A percentile compares a stretch with the other conserved stretches of the same genome.
Conservation (phyloP, 352 stramenopile genomes). For the Phytophthora pisi region DNA sequence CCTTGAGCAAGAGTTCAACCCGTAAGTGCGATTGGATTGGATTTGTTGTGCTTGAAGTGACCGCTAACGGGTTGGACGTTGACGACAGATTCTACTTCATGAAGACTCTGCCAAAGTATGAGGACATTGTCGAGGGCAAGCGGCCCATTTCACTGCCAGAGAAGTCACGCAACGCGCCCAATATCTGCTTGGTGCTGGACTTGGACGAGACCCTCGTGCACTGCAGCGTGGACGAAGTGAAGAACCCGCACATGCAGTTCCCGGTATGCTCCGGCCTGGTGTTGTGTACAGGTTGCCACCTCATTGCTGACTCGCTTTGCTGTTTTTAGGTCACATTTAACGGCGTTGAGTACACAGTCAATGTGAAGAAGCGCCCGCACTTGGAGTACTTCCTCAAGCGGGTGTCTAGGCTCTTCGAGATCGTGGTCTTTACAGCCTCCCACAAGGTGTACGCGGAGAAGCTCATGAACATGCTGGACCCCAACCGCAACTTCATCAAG, state of each 20-base stretch:
- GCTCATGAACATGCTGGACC: slow-evolving; percentile 97
- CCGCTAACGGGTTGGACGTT: slow-evolving; percentile 6
- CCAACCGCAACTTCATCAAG: slow-evolving; percentile 89
- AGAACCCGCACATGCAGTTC: slow-evolving; percentile 96
- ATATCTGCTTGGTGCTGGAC: slow-evolving; percentile 93
- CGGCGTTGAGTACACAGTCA: slow-evolving; percentile 95
- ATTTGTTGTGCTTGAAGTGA: background rate
- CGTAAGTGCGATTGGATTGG: slow-evolving; percentile 40
- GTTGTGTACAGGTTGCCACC: background rate
- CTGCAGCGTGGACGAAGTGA: slow-evolving; percentile 96
- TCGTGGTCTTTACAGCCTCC: slow-evolving; percentile 99
- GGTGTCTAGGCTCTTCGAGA: slow-evolving; percentile 95
- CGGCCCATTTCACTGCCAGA: slow-evolving; percentile 63
- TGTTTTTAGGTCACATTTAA: slow-evolving; percentile 90
- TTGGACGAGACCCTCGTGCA: slow-evolving; percentile 99
- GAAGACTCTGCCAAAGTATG: slow-evolving; percentile 84
- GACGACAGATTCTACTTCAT: slow-evolving; percentile 81
- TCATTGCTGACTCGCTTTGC: background rate
- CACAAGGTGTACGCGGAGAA: slow-evolving; percentile 96
- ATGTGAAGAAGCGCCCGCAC: slow-evolving; percentile 96
- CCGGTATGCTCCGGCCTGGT: slow-evolving; percentile 59
- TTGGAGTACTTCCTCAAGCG: slow-evolving; percentile 95
- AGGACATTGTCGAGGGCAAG: slow-evolving; percentile 62
- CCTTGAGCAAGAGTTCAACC: slow-evolving; percentile 78
- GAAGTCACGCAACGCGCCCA: slow-evolving; percentile 56